phyloP scores from a whole-genome alignment of 192 early-diverging fungal genomes.

The Diversispora epigaea region DNA sequence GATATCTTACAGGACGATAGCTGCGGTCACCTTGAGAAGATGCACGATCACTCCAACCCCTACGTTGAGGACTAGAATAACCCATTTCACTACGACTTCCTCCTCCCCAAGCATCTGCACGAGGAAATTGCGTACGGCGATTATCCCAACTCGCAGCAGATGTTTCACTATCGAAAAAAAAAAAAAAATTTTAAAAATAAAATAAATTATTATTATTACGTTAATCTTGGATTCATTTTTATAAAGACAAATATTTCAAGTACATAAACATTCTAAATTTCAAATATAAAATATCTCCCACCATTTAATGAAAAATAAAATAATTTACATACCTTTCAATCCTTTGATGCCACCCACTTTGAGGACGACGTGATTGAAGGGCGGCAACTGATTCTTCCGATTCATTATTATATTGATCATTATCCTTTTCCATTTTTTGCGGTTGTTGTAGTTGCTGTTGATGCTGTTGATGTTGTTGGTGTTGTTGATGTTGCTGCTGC shows the following conservation, averaged over 20 bases:
- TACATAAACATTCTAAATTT: no score
- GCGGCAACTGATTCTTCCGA: conserved; percentile 7
- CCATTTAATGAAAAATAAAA: neutral
- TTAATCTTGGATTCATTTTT: no score
- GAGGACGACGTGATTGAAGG: conserved; percentile 27
- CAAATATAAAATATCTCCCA: neutral
- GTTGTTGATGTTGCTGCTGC: neutral
- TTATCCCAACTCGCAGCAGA: conserved; percentile 28
- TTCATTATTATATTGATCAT: conserved; percentile 21
- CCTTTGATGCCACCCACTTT: conserved; percentile 12
- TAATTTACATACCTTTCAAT: conserved; percentile 26
- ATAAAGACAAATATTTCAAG: no score
- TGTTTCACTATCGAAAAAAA: conserved; percentile 20
- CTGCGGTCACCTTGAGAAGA: conserved; percentile 34
- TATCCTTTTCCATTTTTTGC: neutral
- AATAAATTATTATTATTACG: neutral
- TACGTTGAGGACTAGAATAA: conserved; percentile 32
- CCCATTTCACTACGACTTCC: conserved; percentile 32
- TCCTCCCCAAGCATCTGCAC: conserved; percentile 30
- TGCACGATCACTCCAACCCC: conserved; percentile 44
- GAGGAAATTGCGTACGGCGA: conserved; percentile 22
- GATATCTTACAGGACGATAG: conserved; percentile 40
- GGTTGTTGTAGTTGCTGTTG: neutral
- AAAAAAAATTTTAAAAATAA: neutral
- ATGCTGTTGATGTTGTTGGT: neutral